These are phyloP conservation scores for Penicillium samsonianum DNA, from an alignment of 495 filamentous ascomycete species.

Conservation along the genomic window DNA sequence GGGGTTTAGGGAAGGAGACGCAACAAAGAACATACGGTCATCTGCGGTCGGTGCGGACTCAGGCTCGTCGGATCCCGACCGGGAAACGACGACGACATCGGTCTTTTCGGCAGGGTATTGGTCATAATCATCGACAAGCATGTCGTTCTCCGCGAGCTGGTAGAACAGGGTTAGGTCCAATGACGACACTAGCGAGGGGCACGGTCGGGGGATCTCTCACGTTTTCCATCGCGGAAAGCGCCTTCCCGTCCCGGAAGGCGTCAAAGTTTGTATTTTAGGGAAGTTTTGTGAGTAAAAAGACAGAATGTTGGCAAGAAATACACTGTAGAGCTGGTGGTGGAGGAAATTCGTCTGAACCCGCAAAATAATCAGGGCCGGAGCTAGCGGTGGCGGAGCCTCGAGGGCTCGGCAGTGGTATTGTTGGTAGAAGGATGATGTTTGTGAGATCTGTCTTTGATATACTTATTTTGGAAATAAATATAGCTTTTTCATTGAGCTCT, in stretches of 20 bases:
- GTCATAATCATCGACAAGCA: slow-evolving; percentile 73
- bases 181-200: slow-evolving; percentile 30
- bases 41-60: slow-evolving; percentile 60
- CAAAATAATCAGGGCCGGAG: slow-evolving; percentile 29
- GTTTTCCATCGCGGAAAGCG: slow-evolving; percentile 49
- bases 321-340: slow-evolving; percentile 17
- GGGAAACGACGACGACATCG: slow-evolving; percentile 81
- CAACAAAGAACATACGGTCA: slow-evolving; percentile 61
- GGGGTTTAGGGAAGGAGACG: slow-evolving; percentile 11
- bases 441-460: background rate
- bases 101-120: slow-evolving; percentile 76
- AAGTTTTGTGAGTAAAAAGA: slow-evolving; percentile 2
- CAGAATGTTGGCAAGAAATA: slow-evolving; percentile 17
- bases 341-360: slow-evolving; percentile 34
- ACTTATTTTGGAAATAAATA: background rate
- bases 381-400: slow-evolving; percentile 37
- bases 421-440: background rate
- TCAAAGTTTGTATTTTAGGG: slow-evolving; percentile 21
- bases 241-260: slow-evolving; percentile 34
- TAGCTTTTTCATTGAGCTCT: background rate
- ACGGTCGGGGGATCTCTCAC: slow-evolving; percentile 36
- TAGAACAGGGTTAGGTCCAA: slow-evolving; percentile 30
- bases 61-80: slow-evolving; percentile 59
- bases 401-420: slow-evolving; percentile 23
- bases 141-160: slow-evolving; percentile 55